Evolutionary conservation across 345 rosid genomes (phyloP).

Genomic region (Adansonia digitata): DNA sequence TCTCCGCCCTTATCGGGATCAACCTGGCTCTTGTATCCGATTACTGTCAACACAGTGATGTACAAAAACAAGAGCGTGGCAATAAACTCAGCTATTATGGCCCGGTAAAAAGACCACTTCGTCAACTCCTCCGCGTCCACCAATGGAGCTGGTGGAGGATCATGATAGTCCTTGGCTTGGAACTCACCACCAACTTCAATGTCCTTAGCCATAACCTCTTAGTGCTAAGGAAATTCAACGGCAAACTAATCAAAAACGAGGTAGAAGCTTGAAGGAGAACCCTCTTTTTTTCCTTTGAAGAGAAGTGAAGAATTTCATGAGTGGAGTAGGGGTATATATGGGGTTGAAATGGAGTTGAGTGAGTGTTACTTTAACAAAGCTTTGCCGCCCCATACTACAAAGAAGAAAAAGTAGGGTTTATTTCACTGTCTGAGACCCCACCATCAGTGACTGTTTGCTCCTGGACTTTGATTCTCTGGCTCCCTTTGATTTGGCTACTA

Average conservation of each 20-base stretch:
- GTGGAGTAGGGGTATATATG: conserved; percentile 21
- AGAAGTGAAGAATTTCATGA: not conserved
- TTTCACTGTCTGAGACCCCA: conserved; percentile 25
- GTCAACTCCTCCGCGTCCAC: conserved; percentile 42
- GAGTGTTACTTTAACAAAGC: conserved; percentile 18
- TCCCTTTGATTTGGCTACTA: not conserved
- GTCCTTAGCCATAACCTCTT: conserved; percentile 44
- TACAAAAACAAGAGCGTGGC: conserved; percentile 64
- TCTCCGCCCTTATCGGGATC: conserved; percentile 19
- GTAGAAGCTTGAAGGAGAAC: not conserved
- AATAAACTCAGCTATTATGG: conserved; percentile 53
- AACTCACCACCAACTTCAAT: conserved; percentile 40
- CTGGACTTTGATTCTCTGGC: not conserved
- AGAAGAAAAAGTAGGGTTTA: not conserved
- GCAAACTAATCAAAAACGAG: not conserved
- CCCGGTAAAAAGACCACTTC: conserved; percentile 56
- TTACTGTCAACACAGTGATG: conserved; percentile 55
- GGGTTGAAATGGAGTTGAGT: conserved; percentile 4
- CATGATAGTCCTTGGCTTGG: conserved; percentile 46
- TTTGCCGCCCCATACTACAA: conserved; percentile 35
- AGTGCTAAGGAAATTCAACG: not conserved
- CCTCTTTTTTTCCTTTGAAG: not conserved
- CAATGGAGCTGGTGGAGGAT: conserved; percentile 55
- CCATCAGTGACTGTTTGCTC: not conserved
- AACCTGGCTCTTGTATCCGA: conserved; percentile 46